A percentile compares a stretch with the other conserved stretches of the same genome.
These are phyloP conservation scores for Coemansia sp. DNA, from an alignment of 192 early-diverging fungal genomes.

Conservation along the genomic window DNA sequence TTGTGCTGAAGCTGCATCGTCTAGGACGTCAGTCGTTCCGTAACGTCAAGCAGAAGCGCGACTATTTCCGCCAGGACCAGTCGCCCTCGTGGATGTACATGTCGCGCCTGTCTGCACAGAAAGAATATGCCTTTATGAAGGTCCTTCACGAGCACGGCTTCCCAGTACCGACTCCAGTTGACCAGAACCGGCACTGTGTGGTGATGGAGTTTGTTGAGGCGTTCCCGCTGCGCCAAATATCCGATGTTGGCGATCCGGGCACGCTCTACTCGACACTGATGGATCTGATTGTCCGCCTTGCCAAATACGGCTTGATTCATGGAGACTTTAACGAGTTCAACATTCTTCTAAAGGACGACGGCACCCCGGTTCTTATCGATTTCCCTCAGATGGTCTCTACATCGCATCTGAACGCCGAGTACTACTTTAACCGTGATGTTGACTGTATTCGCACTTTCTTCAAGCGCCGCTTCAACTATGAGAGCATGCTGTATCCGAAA, in stretches of 20 bases:
- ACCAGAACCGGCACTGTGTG: conserved; percentile 92
- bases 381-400: conserved; percentile 99
- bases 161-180: conserved; percentile 91
- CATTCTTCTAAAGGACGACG: conserved; percentile 80
- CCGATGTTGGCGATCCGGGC: conserved; percentile 82
- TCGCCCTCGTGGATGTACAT: conserved; percentile 99
- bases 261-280: conserved; percentile 92
- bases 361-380: conserved; percentile 91
- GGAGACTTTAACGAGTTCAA: conserved; percentile 99
- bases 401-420: conserved; percentile 92
- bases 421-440: conserved; percentile 98
- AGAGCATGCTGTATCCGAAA: conserved; percentile 86
- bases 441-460: conserved; percentile 97
- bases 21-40: conserved; percentile 95
- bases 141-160: conserved; percentile 92
- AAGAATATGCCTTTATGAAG: conserved; percentile 99
- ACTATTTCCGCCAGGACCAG: conserved; percentile 92
- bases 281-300: conserved; percentile 93
- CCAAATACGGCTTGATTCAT: conserved; percentile 93
- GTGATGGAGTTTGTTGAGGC: conserved; percentile 97
- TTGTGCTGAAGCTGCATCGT: conserved; percentile 96
- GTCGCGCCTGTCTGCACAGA: conserved; percentile 96
- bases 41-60: conserved; percentile 94
- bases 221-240: conserved; percentile 90
- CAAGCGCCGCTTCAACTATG: conserved; percentile 85